A percentile compares a stretch with the other conserved stretches of the same genome.
phyloP scores from a whole-genome alignment of 768 basidiomycete species.

The Termitomyces sp. region DNA sequence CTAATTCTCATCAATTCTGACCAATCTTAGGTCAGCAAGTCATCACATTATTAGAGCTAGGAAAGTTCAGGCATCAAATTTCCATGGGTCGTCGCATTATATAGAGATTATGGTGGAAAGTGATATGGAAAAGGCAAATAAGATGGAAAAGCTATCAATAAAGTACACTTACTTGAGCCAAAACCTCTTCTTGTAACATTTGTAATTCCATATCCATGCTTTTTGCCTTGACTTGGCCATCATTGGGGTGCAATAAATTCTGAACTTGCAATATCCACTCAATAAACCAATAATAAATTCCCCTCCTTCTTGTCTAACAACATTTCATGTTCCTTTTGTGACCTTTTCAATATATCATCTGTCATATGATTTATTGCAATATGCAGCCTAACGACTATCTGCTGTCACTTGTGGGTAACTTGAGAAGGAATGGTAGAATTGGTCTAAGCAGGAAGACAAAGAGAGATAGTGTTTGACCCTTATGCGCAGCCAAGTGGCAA shows the following conservation, averaged over 20 bases:
- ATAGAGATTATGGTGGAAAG: slow-evolving; percentile 21
- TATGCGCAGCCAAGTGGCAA: no score
- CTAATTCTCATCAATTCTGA: no score
- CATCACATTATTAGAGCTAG: no score
- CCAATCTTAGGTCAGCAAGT: no score
- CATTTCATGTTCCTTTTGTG: slow-evolving; percentile 25
- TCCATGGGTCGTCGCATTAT: no score
- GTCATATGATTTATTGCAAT: slow-evolving; percentile 32
- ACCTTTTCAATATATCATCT: slow-evolving; percentile 28
- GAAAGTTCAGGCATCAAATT: no score
- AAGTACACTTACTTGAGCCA: slow-evolving; percentile 25
- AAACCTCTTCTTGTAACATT: slow-evolving; percentile 35
- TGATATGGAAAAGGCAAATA: neutral
- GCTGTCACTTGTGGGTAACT: slow-evolving; percentile 29
- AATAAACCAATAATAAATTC: slow-evolving; percentile 21
- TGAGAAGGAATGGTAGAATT: slow-evolving; percentile 27
- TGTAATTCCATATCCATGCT: slow-evolving; percentile 17
- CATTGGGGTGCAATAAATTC: neutral
- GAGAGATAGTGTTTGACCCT: slow-evolving; percentile 18
- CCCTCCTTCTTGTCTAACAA: slow-evolving; percentile 15
- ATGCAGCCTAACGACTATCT: slow-evolving; percentile 21
- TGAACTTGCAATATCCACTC: neutral
- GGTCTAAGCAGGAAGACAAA: slow-evolving; percentile 30
- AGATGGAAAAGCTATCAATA: neutral
- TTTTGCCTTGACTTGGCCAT: slow-evolving; percentile 30